A percentile compares a stretch with the other conserved stretches of the same genome.
These are phyloP conservation scores for Cryptococcus sp. DNA, from an alignment of 1,284 basidiomycete genomes.

Conservation along the genomic window DNA sequence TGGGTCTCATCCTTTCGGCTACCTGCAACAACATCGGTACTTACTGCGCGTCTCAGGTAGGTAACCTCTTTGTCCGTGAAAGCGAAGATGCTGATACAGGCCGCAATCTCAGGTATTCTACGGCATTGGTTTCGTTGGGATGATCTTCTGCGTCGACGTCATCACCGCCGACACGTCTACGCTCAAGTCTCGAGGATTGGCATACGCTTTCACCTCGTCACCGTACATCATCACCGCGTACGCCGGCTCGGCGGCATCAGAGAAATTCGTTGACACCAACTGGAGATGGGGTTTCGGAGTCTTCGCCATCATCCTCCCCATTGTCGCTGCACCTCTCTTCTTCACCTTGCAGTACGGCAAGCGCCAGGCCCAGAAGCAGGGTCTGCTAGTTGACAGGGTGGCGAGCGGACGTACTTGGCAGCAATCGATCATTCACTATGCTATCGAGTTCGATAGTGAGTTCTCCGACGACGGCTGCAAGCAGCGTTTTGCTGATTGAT, in stretches of 20 bases:
- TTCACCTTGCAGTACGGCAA: slow-evolving; percentile 36
- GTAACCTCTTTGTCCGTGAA: neutral
- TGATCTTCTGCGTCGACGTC: slow-evolving; percentile 53
- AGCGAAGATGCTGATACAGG: neutral
- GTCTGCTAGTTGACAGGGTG: slow-evolving; percentile 11
- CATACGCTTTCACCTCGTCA: slow-evolving; percentile 53
- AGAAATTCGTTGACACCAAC: slow-evolving; percentile 41
- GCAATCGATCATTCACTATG: slow-evolving; percentile 44
- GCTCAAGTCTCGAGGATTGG: slow-evolving; percentile 52
- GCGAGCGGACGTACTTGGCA: slow-evolving; percentile 22
- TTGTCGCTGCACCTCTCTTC: slow-evolving; percentile 40
- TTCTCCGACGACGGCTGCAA: neutral
- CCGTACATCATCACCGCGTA: slow-evolving; percentile 55
- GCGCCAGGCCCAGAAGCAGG: slow-evolving; percentile 30
- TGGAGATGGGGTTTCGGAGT: slow-evolving; percentile 54
- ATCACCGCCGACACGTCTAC: slow-evolving; percentile 53
- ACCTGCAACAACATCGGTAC: slow-evolving; percentile 37
- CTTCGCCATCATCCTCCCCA: slow-evolving; percentile 52
- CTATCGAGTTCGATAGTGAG: slow-evolving; percentile 43
- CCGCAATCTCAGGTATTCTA: slow-evolving; percentile 31
- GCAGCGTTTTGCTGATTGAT: neutral
- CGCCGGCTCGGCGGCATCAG: slow-evolving; percentile 45
- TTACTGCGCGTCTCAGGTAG: slow-evolving; percentile 43
- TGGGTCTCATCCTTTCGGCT: slow-evolving; percentile 47
- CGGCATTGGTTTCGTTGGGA: slow-evolving; percentile 49